Evolutionary conservation across 23 red algal genomes (phyloP), one percentile per base, ranked within the genome.

Genomic region (Gracilaria domingensis): DNA sequence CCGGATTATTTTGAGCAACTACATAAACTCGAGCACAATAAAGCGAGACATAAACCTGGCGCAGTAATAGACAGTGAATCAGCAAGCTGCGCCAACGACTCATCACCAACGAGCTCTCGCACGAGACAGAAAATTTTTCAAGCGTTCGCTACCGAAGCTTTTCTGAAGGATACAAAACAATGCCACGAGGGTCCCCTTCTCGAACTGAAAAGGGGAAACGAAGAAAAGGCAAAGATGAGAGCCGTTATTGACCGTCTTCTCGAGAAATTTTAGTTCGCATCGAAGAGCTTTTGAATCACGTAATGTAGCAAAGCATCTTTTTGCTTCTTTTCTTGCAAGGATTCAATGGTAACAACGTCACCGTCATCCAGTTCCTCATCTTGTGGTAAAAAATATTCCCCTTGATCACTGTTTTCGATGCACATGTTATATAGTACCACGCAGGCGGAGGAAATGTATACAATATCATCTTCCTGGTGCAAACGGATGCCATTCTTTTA

Each of bases 1-100:
- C 82, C 82, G 16, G 60, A 72, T 23, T 86, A 71, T 30, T 86
- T 66, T 1, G 34, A 86, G 23, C 7, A 71, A 38, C 70, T 86
- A 60, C 82, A 86, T 44, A 60, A 86, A 38, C 82, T 71, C 25
- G 82, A 70, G 66, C 33, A 38, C 11, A 26, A 8, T 30, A 86
- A 86, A 51, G 82, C 82, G 20, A 5, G 58, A 42, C 57, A 86
- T 18, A 13, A 33, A 5, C 82, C 60, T 35, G 60, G 28, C 71
- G 82, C 51, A 18, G 18, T 55, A 1, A 55, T 55, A 1, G 13
- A 55, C 51, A 14, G 51, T 0, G 33, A 42, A 37, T n/a, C 30
- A 1, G 35, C 0, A 2, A 23, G n/a, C n/a, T n/a, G n/a, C 20
- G 12, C 1, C 35, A 45, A 4, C 4, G 42, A 39, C 12, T 45